Conservation (phyloP, 441 rosid genomes). For the Croton laevigatus region DNA sequence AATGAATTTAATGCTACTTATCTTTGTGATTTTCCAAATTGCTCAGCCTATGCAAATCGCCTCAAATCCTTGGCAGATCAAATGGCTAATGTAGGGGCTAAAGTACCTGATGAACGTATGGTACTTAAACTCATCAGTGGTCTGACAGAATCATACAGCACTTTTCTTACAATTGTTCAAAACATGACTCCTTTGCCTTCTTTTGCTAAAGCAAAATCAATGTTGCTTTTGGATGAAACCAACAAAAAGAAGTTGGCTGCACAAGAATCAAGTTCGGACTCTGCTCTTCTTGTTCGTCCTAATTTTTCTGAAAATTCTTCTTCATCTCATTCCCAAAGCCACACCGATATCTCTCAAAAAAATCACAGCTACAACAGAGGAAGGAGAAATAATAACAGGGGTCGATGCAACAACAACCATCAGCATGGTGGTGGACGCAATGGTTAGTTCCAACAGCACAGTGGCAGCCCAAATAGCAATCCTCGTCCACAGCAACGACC, state of each 20-base stretch:
- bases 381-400: too few relatives aligned
- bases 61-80: not conserved
- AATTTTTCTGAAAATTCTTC: too few relatives aligned
- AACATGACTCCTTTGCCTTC: not conserved
- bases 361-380: too few relatives aligned
- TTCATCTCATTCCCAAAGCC: too few relatives aligned
- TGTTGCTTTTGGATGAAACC: not conserved
- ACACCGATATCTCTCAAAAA: too few relatives aligned
- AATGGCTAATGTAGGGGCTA: not conserved
- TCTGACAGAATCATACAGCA: not conserved
- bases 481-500: not conserved
- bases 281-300: too few relatives aligned
- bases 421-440: too few relatives aligned
- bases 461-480: too few relatives aligned
- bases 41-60: not conserved
- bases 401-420: too few relatives aligned
- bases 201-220: not conserved
- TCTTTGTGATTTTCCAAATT: not conserved
- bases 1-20: not conserved
- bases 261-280: too few relatives aligned
- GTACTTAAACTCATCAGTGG: not conserved
- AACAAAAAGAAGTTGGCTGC: not conserved
- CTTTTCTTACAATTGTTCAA: not conserved
- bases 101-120: not conserved
- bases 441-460: too few relatives aligned